These are phyloP conservation scores for Suillus decipiens DNA, from an alignment of 768 basidiomycete species.

Conservation along the genomic window DNA sequence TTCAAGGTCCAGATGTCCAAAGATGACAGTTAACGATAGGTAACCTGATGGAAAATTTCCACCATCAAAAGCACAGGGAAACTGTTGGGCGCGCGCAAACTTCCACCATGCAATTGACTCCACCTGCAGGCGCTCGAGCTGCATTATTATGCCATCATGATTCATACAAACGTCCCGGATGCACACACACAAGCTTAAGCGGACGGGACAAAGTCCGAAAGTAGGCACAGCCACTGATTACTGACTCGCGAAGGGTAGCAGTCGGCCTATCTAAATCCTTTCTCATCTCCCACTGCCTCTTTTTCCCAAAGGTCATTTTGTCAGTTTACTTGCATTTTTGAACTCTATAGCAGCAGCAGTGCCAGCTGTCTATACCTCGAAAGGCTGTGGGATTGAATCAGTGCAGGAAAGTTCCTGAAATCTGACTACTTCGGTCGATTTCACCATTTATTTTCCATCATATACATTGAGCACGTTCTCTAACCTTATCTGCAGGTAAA, in stretches of 20 bases:
- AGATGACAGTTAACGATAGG: background rate
- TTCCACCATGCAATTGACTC: background rate
- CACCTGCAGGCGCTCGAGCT: background rate
- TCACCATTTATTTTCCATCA: background rate
- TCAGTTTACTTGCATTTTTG: constrained; percentile 3
- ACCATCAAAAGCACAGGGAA: background rate
- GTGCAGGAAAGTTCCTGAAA: constrained; percentile 1
- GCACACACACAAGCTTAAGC: too few relatives aligned
- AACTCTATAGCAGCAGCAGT: background rate
- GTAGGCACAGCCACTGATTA: constrained; percentile 28
- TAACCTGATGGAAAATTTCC: background rate
- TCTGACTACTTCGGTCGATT: background rate
- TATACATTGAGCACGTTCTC: background rate
- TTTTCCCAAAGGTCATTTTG: background rate
- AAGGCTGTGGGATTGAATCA: constrained; percentile 1
- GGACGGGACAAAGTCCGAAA: background rate
- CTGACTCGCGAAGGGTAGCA: constrained; percentile 8
- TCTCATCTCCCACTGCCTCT: constrained; percentile 20
- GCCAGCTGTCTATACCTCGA: background rate
- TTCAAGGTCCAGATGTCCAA: background rate
- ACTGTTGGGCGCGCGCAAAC: background rate
- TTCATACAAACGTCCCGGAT: background rate
- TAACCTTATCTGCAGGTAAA: constrained; percentile 1
- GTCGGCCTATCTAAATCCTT: constrained; percentile 16
- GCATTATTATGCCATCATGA: background rate